Evolutionary conservation across 106 monocot genomes (phyloP), one percentile per base, ranked within the genome.

Genomic region (Dendrobium nobile): DNA sequence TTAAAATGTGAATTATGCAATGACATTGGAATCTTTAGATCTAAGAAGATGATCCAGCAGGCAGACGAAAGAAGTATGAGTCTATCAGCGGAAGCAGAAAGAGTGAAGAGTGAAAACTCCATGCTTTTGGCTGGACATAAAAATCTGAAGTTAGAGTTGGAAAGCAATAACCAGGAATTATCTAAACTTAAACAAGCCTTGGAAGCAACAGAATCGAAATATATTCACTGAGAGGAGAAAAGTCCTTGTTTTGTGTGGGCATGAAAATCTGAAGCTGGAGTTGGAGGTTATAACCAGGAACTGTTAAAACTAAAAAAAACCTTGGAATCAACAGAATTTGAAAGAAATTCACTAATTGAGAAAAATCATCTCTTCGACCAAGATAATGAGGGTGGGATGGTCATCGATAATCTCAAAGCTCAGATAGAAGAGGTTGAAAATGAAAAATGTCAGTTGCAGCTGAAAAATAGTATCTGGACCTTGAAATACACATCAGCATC

Each of bases 361-460:
- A 87, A 77, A 85, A 85, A 7, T 41, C 79, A 33, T 20, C 41
- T 17, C 80, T 85, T 56, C 16, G 22, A 77, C 37, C 79, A 84
- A 82, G 54, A 77, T 79, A n/a, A 86, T 20, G 61, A 61, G 40
- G 22, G 45, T 17, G 78, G 20, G 15, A 48, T 26, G 48, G 47
- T 5, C 10, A 26, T 47, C 26, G 26, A 48, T 47, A 54, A 24
- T 65, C 74, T 74, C 74, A 88, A 72, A 73, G 70, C 37, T 48
- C 79, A 82, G 42, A 80, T 20, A 26, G 77, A 85, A 17, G 65
- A 67, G 40, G 70, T 79, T 67, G 58, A 31, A 48, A 55, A 1
- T 73, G 82, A 84, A 65, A 85, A 78, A n/a, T 86, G 76, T 61
- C 42, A 80, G 70, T 64, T 90, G 58, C 85, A 83, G 65, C 55